Base-by-base conservation (phyloP, 2,329 filamentous ascomycete species). In the Chaetomiaceae sp. region DNA sequence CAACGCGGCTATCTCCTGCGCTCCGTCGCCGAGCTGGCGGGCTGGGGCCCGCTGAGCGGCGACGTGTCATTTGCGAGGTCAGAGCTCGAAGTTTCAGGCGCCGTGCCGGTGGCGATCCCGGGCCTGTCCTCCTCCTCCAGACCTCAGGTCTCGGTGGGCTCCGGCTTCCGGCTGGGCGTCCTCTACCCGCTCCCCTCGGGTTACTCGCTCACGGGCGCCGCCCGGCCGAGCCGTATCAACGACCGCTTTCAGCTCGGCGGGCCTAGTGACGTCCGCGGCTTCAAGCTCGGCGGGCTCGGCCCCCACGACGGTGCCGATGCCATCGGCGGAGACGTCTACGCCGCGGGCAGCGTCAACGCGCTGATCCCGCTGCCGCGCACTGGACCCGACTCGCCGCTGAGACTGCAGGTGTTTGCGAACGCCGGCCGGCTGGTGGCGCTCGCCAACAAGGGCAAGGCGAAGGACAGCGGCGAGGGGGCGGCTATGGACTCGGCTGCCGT, bases 221-320 rank as follows among this genome's bases (percentile, higher is more conserved):
- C 83, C 0, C 72, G 76, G 19, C 79, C 84, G 4, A 94, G 87
- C 55, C 81, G 88, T 24, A 78, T 97, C 60, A 96, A 94, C 62
- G 93, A 98, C 65, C 88, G 93, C 36, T 98, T 98, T 71, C 82
- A 89, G 60, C 85, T 98, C 26, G 93, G 93, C 35, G 93, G 93
- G 0, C 91, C 93, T 3, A 95, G 89, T 3, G 91, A 95, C 61
- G 87, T 98, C 12, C 86, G 93, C 45, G 93, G 93, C 2, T 98
- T 98, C 74, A 83, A 88, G 49, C 78, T 95, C 18, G 86, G 84
- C 17, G 93, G 93, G 1, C 75, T 98, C 6, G 93, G 93, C 8
- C 90, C 93, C 4, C 84, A 86, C 53, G 91, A 97, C 60, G 87
- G 89, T 1, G 65, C 72, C 15, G 91, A 98, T 66, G 83, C 90